Conservation (phyloP, 1,284 basidiomycete species). For the Trametes versicolor region DNA sequence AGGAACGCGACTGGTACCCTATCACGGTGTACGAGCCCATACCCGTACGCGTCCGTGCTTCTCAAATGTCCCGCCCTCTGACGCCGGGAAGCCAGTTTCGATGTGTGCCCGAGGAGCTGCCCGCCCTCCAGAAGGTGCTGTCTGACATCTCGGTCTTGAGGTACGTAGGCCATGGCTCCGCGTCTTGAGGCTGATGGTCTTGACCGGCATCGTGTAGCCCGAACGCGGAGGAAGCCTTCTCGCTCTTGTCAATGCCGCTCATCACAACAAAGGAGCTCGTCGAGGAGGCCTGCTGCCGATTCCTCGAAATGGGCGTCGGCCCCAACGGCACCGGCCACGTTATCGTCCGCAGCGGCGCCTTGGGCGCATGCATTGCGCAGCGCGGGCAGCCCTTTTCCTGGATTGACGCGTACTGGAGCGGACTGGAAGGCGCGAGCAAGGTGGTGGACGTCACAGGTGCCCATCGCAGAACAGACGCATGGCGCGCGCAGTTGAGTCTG, state of each 20-base stretch:
- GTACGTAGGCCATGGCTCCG: constrained; percentile 46
- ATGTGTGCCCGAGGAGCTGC: constrained; percentile 82
- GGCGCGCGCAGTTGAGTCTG: neutral
- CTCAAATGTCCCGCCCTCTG: neutral
- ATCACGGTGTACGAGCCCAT: constrained; percentile 87
- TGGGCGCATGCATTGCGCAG: constrained; percentile 76
- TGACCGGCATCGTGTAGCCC: constrained; percentile 58
- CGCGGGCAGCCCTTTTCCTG: constrained; percentile 52
- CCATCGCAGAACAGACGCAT: neutral
- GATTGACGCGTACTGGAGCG: constrained; percentile 83
- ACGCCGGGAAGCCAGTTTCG: constrained; percentile 60
- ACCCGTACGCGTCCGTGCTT: constrained; percentile 60
- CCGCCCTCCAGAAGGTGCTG: constrained; percentile 72
- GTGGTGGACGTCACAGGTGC: constrained; percentile 86
- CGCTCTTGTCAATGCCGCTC: constrained; percentile 63
- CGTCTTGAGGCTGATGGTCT: neutral
- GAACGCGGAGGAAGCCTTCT: constrained; percentile 80
- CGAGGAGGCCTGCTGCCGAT: constrained; percentile 67
- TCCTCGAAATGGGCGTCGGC: constrained; percentile 69
- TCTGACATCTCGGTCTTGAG: constrained; percentile 72
- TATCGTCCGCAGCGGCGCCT: constrained; percentile 79
- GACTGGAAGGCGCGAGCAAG: constrained; percentile 51
- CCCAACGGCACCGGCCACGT: constrained; percentile 60
- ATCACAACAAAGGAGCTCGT: constrained; percentile 60
- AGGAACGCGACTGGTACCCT: constrained; percentile 67